A percentile compares a stretch with the other conserved stretches of the same genome.
Conservation (phyloP, 176 grass and related monocot species). For the Themeda triandra region DNA sequence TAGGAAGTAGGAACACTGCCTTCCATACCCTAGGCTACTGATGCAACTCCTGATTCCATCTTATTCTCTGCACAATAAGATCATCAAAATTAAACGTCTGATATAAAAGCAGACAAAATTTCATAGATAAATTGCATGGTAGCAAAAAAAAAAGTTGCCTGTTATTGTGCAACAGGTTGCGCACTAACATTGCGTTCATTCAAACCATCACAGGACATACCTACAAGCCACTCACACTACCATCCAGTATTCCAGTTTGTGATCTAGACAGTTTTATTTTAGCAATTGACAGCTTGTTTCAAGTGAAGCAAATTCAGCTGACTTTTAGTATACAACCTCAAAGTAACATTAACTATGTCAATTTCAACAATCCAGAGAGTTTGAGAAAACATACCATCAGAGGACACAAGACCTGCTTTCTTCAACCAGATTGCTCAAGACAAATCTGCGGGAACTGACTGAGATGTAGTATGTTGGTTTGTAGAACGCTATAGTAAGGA, state of each 20-base stretch:
- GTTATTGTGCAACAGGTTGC: neutral
- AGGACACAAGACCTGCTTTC: conserved; percentile 40
- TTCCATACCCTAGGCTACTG: conserved; percentile 29
- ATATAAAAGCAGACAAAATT: neutral
- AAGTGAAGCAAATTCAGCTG: neutral
- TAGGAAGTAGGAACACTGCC: conserved; percentile 39
- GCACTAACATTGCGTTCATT: neutral
- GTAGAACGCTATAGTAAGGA: conserved; percentile 41
- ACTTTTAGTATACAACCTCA: neutral
- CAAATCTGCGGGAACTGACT: conserved; percentile 20
- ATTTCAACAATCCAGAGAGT: neutral
- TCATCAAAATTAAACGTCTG: neutral
- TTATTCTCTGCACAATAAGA: conserved; percentile 40
- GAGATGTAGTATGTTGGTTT: conserved; percentile 33
- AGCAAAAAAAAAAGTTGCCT: neutral
- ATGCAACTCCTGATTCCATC: conserved; percentile 31
- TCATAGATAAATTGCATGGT: neutral
- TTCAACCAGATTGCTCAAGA: conserved; percentile 44
- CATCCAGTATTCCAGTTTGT: neutral
- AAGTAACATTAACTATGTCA: neutral
- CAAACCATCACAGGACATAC: neutral
- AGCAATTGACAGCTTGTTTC: neutral
- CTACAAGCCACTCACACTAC: neutral
- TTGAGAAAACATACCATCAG: conserved; percentile 46
- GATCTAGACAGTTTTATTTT: neutral